Evolutionary conservation across 2,329 filamentous ascomycete genomes (phyloP).

Genomic region (Mycocentrospora acerina): DNA sequence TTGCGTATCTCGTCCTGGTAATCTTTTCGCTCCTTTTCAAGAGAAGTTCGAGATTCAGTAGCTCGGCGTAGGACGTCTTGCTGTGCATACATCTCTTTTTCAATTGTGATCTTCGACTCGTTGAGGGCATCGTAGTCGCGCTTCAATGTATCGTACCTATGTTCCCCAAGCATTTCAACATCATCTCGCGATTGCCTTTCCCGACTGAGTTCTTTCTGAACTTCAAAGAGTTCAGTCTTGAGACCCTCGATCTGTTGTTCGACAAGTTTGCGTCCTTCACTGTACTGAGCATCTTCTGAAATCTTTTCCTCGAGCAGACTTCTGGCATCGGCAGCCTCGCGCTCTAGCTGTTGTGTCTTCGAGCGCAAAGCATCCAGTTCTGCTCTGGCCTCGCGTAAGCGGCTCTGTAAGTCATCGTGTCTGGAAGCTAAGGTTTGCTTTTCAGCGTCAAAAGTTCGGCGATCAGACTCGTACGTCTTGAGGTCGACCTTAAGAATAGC

Average conservation of each 20-base stretch:
- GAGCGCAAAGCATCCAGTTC: slow-evolving; percentile 84
- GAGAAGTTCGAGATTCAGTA: slow-evolving; percentile 74
- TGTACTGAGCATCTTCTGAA: slow-evolving; percentile 83
- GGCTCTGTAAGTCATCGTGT: slow-evolving; percentile 74
- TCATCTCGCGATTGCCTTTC: slow-evolving; percentile 94
- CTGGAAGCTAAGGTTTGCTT: slow-evolving; percentile 69
- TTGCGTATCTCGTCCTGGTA: slow-evolving; percentile 82
- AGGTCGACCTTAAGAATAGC: slow-evolving; percentile 81
- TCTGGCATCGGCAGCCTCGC: slow-evolving; percentile 87
- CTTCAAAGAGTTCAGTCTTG: slow-evolving; percentile 79
- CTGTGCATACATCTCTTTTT: slow-evolving; percentile 95
- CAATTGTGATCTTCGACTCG: slow-evolving; percentile 93
- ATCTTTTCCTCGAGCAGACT: slow-evolving; percentile 83
- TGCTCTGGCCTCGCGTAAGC: slow-evolving; percentile 81
- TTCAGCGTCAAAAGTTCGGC: slow-evolving; percentile 75
- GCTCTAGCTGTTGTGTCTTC: slow-evolving; percentile 79
- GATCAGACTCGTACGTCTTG: slow-evolving; percentile 79
- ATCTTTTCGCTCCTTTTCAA: slow-evolving; percentile 86
- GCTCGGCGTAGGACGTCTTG: slow-evolving; percentile 87
- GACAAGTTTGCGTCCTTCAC: slow-evolving; percentile 75
- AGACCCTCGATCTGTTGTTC: slow-evolving; percentile 86
- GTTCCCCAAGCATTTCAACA: slow-evolving; percentile 84
- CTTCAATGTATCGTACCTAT: slow-evolving; percentile 79
- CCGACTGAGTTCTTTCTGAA: slow-evolving; percentile 84
- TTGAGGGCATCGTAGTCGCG: slow-evolving; percentile 85